Evolutionary conservation across 2,329 filamentous ascomycete species (phyloP), one percentile per base, ranked within the genome.

Genomic region (Fusarium armeniacum): DNA sequence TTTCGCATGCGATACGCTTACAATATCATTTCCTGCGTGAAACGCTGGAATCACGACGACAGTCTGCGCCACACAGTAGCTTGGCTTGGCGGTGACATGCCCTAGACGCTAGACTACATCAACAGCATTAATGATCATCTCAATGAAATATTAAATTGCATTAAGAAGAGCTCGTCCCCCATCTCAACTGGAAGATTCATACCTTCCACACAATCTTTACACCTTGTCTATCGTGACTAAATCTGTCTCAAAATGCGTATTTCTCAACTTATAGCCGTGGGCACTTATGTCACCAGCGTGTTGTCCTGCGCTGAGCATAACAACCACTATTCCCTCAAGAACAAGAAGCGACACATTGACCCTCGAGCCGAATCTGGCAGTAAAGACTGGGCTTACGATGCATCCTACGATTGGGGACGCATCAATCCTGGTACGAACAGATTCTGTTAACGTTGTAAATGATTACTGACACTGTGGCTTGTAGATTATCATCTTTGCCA

Each of bases 341-440:
- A 55, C 8, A 69, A 58, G 33, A 69, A 70, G 40, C 57, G 67
- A 38, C 30, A 40, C 15, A 67, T 70, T 43, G 59, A 51, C 3
- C 67, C 67, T 7, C 67, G 67, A 0, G 67, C 67, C 6, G 50
- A 62, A 0, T 53, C 45, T 5, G 58, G 38, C 0, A 3, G 33
- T 1, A 60, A 45, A 0, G 62, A 72, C 9, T 72, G 70, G 70
- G 66, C 67, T 1, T 72, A 72, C n/a, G 67, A 72, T 3, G 58
- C 58, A 0, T 71, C 70, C 1, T 72, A 62, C 36, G 57, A 72
- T 20, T 72, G 70, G 70, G 70, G 70, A 3, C 67, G 67, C 2
- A 33, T 72, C 26, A 64, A 58, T 0, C 67, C 70, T 26, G 57
- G 70, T 72, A 12, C 0, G 30, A 6, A 15, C n/a, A 15, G 3